A percentile compares a stretch with the other conserved stretches of the same genome.
phyloP scores from a whole-genome alignment of 305 asterid genomes.

The Fraxinus paxiana region DNA sequence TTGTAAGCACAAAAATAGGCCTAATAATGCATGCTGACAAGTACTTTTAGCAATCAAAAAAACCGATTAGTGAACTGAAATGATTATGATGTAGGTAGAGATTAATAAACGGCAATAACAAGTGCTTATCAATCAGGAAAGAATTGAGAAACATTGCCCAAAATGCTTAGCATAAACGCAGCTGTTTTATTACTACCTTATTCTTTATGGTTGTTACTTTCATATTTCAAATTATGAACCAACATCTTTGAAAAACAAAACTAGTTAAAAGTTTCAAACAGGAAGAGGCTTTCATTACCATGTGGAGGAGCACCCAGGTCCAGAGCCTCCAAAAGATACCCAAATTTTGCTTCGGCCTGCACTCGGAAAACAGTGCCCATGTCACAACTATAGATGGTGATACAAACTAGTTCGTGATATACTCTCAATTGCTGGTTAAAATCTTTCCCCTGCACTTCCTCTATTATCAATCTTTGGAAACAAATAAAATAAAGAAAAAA shows the following conservation, averaged over 20 bases:
- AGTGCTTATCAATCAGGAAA: not conserved
- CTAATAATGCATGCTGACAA: not conserved
- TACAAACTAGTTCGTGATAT: not conserved
- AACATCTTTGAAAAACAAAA: not conserved
- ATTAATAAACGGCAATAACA: not conserved
- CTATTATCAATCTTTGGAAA: not conserved
- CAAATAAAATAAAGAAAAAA: not conserved
- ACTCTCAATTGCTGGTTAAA: not conserved
- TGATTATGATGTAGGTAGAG: not conserved
- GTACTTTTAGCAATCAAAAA: not conserved
- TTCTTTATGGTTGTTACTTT: not conserved
- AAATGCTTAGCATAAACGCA: not conserved
- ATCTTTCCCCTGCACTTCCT: not conserved
- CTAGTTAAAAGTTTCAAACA: not conserved
- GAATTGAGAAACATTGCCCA: not conserved
- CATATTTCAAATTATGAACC: not conserved
- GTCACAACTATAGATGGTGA: not conserved
- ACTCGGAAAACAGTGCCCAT: not conserved
- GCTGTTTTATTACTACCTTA: not conserved
- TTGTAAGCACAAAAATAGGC: not conserved
- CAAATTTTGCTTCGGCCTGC: slow-evolving; percentile 94
- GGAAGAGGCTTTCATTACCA: slow-evolving; percentile 40
- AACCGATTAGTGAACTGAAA: not conserved
- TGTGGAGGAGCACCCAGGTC: slow-evolving; percentile 99
- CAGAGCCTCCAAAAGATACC: slow-evolving; percentile 92